Evolutionary conservation across 208 protist genomes (phyloP).

Genomic region (Tritrichomonas musculus): DNA sequence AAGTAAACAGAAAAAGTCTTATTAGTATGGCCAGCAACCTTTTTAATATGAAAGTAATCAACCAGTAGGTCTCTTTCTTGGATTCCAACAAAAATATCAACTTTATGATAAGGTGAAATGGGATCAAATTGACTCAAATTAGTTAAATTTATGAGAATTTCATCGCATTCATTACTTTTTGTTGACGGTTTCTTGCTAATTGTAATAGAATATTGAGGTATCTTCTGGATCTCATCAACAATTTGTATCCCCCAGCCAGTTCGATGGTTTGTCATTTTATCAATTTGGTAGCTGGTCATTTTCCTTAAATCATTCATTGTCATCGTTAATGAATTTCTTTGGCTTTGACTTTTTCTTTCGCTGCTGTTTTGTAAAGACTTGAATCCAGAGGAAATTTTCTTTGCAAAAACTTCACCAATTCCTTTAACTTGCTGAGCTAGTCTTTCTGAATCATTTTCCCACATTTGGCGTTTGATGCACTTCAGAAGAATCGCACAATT

Average conservation of each 20-base stretch:
- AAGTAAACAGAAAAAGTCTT: background rate
- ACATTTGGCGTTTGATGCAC: background rate
- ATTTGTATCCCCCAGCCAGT: background rate
- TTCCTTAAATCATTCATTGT: too few relatives aligned
- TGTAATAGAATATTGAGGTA: background rate
- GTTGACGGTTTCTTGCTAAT: background rate
- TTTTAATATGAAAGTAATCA: background rate
- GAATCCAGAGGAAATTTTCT: background rate
- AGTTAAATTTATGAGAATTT: background rate
- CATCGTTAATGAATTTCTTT: too few relatives aligned
- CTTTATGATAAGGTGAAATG: background rate
- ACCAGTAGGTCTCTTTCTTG: background rate
- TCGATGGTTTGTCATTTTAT: background rate
- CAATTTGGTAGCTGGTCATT: background rate
- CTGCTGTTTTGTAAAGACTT: too few relatives aligned
- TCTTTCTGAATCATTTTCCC: background rate
- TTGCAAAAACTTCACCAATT: slow-evolving; percentile 18
- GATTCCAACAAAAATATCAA: background rate
- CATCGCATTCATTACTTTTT: background rate
- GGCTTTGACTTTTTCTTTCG: background rate
- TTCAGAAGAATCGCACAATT: background rate
- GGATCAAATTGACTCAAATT: background rate
- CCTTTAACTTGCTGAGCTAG: background rate
- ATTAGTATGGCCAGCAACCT: background rate
- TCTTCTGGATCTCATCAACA: background rate